A percentile compares a stretch with the other conserved stretches of the same genome.
These are phyloP conservation scores for Corchorus capsularis DNA, from an alignment of 345 rosid species.

Conservation along the genomic window DNA sequence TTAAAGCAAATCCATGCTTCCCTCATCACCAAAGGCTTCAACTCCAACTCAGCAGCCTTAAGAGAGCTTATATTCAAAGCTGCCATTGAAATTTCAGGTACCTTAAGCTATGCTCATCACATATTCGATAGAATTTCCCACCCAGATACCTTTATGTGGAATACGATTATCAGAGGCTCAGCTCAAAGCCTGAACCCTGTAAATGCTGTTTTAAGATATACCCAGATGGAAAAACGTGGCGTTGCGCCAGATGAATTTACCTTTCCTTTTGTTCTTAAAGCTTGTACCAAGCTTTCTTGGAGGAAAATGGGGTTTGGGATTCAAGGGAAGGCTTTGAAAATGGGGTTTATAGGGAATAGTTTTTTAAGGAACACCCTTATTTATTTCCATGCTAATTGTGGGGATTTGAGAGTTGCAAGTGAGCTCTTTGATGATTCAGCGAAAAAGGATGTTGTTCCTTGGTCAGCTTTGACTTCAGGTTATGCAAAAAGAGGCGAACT, in stretches of 20 bases:
- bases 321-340: slow-evolving; percentile 57
- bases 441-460: slow-evolving; percentile 61
- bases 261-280: slow-evolving; percentile 68
- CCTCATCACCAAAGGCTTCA: slow-evolving; percentile 51
- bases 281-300: slow-evolving; percentile 60
- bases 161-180: slow-evolving; percentile 63
- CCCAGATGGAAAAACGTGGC: slow-evolving; percentile 52
- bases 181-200: slow-evolving; percentile 49
- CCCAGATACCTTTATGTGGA: slow-evolving; percentile 59
- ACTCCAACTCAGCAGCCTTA: slow-evolving; percentile 41
- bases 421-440: slow-evolving; percentile 52
- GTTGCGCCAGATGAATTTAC: slow-evolving; percentile 57
- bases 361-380: slow-evolving; percentile 66
- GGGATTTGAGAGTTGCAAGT: slow-evolving; percentile 55
- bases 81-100: slow-evolving; percentile 44
- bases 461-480: slow-evolving; percentile 82
- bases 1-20: slow-evolving; percentile 63
- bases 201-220: slow-evolving; percentile 41
- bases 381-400: slow-evolving; percentile 66
- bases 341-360: slow-evolving; percentile 52
- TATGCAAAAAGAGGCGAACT: slow-evolving; percentile 72
- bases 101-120: slow-evolving; percentile 56
- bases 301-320: slow-evolving; percentile 53
- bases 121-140: slow-evolving; percentile 56
- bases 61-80: slow-evolving; percentile 56